Evolutionary conservation across 192 early-diverging fungal genomes (phyloP).

Genomic region (Ambispora gerdemannii): DNA sequence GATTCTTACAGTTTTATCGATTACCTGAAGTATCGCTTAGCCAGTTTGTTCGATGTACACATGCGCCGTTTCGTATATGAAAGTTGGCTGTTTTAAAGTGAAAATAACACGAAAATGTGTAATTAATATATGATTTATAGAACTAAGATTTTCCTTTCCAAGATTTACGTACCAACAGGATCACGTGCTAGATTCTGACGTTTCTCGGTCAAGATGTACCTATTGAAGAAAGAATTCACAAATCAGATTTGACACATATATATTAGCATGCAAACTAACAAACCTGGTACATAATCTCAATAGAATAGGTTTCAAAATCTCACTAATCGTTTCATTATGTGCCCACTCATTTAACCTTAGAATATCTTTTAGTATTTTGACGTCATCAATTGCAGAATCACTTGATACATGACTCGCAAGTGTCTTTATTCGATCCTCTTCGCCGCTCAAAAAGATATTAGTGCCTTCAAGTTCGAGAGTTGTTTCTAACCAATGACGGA

Average conservation of each 20-base stretch:
- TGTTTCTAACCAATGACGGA: slow-evolving; percentile 71
- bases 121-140: too few relatives aligned
- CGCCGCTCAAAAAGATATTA: neutral
- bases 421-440: neutral
- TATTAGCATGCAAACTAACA: neutral
- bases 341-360: slow-evolving; percentile 20
- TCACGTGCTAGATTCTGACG: slow-evolving; percentile 66
- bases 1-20: neutral
- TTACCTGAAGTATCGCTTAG: slow-evolving; percentile 74
- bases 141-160: too few relatives aligned
- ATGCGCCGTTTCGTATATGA: slow-evolving; percentile 91
- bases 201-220: slow-evolving; percentile 69
- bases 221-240: slow-evolving; percentile 28
- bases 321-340: slow-evolving; percentile 17
- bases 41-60: slow-evolving; percentile 85
- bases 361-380: slow-evolving; percentile 29
- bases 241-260: too few relatives aligned
- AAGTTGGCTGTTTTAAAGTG: slow-evolving; percentile 70
- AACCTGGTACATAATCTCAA: slow-evolving; percentile 58
- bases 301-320: slow-evolving; percentile 55
- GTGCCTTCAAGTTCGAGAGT: neutral
- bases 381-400: slow-evolving; percentile 16
- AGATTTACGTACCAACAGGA: slow-evolving; percentile 64
- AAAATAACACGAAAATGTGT: neutral
- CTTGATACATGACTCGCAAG: neutral